Percentiles rank a stretch among this genome's conserved stretches.
Evolutionary conservation across 192 early-diverging fungal species (phyloP).

Genomic region (Backusella psychrophila): DNA sequence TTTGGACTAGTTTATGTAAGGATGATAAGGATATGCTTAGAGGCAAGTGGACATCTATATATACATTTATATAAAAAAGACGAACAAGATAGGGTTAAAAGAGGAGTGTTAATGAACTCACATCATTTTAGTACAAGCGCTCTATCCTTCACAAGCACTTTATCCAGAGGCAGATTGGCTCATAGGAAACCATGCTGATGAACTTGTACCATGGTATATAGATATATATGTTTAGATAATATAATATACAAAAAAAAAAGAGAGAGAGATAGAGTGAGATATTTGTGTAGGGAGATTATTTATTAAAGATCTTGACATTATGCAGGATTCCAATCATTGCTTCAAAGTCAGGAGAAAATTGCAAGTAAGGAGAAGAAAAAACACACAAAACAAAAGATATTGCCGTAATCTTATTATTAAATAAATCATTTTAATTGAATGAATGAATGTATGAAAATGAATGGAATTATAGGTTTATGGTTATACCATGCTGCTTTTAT

Average conservation of each 20-base stretch:
- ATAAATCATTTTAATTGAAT: neutral
- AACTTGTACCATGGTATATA: slow-evolving; percentile 73
- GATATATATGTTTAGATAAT: neutral
- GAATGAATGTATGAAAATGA: neutral
- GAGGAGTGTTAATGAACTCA: neutral
- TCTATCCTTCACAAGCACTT: slow-evolving; percentile 47
- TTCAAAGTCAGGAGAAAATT: slow-evolving; percentile 39
- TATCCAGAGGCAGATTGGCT: slow-evolving; percentile 69
- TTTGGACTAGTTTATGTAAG: slow-evolving; percentile 64
- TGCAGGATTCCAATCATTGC: slow-evolving; percentile 74
- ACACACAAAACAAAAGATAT: slow-evolving; percentile 9
- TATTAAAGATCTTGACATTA: slow-evolving; percentile 11
- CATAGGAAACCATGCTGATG: slow-evolving; percentile 89
- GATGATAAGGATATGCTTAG: slow-evolving; percentile 40
- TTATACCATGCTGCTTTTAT: slow-evolving; percentile 86
- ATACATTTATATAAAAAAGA: neutral
- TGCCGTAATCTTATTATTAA: neutral
- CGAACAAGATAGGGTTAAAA: neutral
- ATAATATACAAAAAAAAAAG: slow-evolving; percentile 3
- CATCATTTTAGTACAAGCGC: slow-evolving; percentile 48
- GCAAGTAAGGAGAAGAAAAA: slow-evolving; percentile 38
- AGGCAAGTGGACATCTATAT: slow-evolving; percentile 35
- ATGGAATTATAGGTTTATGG: slow-evolving; percentile 55
- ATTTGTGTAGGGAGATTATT: neutral
- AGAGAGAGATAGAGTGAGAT: neutral